These are phyloP conservation scores for Cryptosporidium andersoni DNA, from an alignment of 169 alveolate species.

Conservation along the genomic window DNA sequence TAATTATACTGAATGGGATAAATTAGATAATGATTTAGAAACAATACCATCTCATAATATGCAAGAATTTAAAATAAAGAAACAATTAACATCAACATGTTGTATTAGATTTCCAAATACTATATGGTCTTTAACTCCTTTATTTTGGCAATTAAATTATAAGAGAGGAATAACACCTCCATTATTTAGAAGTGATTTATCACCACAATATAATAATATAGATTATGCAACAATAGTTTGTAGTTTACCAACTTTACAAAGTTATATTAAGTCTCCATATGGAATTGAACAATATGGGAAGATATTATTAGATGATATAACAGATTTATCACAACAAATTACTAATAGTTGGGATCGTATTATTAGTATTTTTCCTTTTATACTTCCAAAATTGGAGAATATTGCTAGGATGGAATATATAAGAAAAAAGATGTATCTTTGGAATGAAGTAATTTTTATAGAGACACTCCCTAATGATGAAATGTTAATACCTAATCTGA, in stretches of 20 bases:
- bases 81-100: slow-evolving; percentile 29
- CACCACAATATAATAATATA: slow-evolving; percentile 9
- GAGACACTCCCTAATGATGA: slow-evolving; percentile 44
- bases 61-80: slow-evolving; percentile 12
- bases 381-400: slow-evolving; percentile 30
- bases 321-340: slow-evolving; percentile 27
- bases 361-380: slow-evolving; percentile 37
- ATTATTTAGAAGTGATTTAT: slow-evolving; percentile 23
- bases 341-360: slow-evolving; percentile 46
- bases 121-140: slow-evolving; percentile 63
- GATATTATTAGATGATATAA: slow-evolving; percentile 11
- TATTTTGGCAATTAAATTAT: slow-evolving; percentile 59
- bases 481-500: slow-evolving; percentile 19
- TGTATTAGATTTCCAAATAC: slow-evolving; percentile 33
- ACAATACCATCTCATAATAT: not conserved
- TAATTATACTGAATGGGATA: not conserved
- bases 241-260: slow-evolving; percentile 30
- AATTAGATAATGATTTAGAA: slow-evolving; percentile 31
- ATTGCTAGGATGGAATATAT: slow-evolving; percentile 59
- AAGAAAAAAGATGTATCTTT: slow-evolving; percentile 51
- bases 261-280: slow-evolving; percentile 33
- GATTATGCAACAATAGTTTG: slow-evolving; percentile 14
- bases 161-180: slow-evolving; percentile 66
- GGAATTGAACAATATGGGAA: slow-evolving; percentile 55
- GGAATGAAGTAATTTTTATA: slow-evolving; percentile 61